Conservation (phyloP, 371 early-diverging fungal species). For the Mitosporidium daphniae region DNA sequence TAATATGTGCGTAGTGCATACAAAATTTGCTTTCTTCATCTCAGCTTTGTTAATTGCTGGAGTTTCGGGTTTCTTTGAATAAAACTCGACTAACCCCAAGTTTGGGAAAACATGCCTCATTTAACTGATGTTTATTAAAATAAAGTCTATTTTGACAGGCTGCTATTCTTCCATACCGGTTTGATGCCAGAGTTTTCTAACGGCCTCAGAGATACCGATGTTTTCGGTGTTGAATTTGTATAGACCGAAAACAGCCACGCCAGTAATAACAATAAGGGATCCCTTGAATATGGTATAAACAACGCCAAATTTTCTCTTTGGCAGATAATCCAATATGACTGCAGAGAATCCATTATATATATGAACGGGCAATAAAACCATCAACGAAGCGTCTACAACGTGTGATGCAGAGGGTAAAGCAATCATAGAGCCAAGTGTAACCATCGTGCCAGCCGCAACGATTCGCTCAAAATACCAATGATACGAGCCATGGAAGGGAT, state of each 20-base stretch:
- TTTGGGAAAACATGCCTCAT: too few relatives aligned
- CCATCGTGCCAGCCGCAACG: conserved; percentile 33
- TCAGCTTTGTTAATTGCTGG: too few relatives aligned
- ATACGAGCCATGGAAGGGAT: conserved; percentile 18
- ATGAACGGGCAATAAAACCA: conserved; percentile 39
- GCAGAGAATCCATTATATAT: conserved; percentile 29
- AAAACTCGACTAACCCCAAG: too few relatives aligned
- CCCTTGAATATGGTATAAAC: conserved; percentile 18
- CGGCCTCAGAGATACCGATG: conserved; percentile 49
- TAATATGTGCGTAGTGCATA: too few relatives aligned
- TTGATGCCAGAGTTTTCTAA: conserved; percentile 42
- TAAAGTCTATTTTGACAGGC: too few relatives aligned
- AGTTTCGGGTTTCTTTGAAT: too few relatives aligned
- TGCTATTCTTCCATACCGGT: too few relatives aligned
- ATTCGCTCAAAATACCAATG: conserved; percentile 70
- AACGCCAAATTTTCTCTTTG: conserved; percentile 18
- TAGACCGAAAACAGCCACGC: conserved; percentile 32
- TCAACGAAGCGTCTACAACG: conserved; percentile 2
- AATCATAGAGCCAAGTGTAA: conserved; percentile 50
- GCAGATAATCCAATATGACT: conserved; percentile 35
- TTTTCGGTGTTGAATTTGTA: conserved; percentile 73
- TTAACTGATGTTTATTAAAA: too few relatives aligned
- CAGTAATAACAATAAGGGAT: conserved; percentile 22
- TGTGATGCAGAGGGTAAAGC: background rate
- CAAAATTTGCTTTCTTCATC: too few relatives aligned